Base-by-base conservation (phyloP, 2,329 filamentous ascomycete genomes). In the Epichloe brachyelytri region DNA sequence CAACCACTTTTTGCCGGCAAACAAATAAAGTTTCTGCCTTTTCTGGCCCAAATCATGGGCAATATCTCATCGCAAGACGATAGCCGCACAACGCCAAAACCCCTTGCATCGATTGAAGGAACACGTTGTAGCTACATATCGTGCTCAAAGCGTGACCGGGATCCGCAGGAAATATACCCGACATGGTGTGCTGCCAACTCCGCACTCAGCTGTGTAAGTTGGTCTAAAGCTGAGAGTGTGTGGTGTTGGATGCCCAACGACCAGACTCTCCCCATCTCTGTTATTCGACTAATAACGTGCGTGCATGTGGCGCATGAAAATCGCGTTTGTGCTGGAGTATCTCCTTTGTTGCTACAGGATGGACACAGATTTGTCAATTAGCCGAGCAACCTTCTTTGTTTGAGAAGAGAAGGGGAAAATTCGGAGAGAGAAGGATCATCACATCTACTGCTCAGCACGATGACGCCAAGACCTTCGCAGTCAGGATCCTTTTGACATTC, bases 181-280 rank as follows among this genome's bases (percentile, higher is more conserved):
- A 33, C 6, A 39, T 39, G 20, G 39, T 47, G 39, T 39, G 48
- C 12, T 49, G 20, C 38, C 38, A 14, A 14, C 15, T 46, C 22
- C 19, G 8, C 20, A 46, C 33, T 5, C 19, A 36, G 17, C 14
- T 36, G 39, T 34, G 20, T 36, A 37, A 17, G 36, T 41, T 17
- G 34, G 10, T 37, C 41, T 43, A 10, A 33, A 20, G 14, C 22
- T 19, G 33, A 15, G 34, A 11, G 20, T 19, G 11, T 40, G 22
- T n/a, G 46, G 19, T 39, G 14, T 46, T 49, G 40, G 36, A 49
- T 38, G 50, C 37, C 46, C 50, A 52, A 52, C 41, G 19, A 26
- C 20, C 46, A 30, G 7, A 30, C 7, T 43, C 17, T 14, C 19
- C 40, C 46, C 17, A 11, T 40, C 38, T 41, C 30, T 22, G 7